phyloP scores from a whole-genome alignment of 805 yeast species.

The Ogataea chonburiensis region DNA sequence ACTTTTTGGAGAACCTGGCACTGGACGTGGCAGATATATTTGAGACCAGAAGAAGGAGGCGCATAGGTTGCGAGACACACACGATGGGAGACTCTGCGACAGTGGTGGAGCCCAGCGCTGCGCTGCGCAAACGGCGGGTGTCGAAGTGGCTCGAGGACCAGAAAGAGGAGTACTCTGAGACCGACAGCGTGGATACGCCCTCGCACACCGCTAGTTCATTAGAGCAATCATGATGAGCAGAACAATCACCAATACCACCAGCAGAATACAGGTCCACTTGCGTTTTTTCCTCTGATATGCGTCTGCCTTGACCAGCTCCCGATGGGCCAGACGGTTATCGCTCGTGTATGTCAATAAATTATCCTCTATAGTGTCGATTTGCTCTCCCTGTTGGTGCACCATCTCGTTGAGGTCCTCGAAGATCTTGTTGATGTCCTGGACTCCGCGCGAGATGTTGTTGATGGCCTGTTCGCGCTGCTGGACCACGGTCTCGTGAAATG shows the following conservation, averaged over 20 bases:
- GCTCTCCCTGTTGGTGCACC: slow-evolving; percentile 82
- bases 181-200: slow-evolving; percentile 7
- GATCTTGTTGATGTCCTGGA: slow-evolving; percentile 80
- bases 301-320: slow-evolving; percentile 71
- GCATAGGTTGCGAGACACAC: slow-evolving; percentile 6
- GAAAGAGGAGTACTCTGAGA: slow-evolving; percentile 5
- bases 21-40: slow-evolving; percentile 17
- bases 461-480: slow-evolving; percentile 76
- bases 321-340: slow-evolving; percentile 67
- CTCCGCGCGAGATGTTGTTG: slow-evolving; percentile 69
- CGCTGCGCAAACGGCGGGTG: slow-evolving; percentile 1
- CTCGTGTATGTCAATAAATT: slow-evolving; percentile 63
- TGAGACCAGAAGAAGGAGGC: slow-evolving; percentile 14
- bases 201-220: slow-evolving; percentile 34
- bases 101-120: background rate
- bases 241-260: slow-evolving; percentile 57
- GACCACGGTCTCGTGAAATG: slow-evolving; percentile 61
- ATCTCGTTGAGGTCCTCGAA: slow-evolving; percentile 77
- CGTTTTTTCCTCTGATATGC: slow-evolving; percentile 68
- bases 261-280: slow-evolving; percentile 69
- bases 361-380: slow-evolving; percentile 80
- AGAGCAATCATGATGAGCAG: slow-evolving; percentile 59
- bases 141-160: slow-evolving; percentile 12
- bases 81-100: slow-evolving; percentile 5
- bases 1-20: slow-evolving; percentile 26